Conservation (phyloP, 495 filamentous ascomycete genomes). For the Pyrenopolyporus hunteri region DNA sequence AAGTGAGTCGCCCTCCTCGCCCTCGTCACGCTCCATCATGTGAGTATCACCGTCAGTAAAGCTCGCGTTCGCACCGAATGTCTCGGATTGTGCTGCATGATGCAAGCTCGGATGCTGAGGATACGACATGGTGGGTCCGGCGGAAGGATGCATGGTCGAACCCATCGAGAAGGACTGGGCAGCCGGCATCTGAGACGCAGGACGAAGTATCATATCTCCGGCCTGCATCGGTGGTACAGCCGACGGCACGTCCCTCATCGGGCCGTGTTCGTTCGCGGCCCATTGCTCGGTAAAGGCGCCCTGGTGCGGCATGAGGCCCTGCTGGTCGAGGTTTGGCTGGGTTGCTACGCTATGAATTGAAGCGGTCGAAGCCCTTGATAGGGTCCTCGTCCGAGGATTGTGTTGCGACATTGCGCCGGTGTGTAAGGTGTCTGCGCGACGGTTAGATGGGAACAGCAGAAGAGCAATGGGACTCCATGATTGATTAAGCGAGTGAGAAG, state of each 20-base stretch:
- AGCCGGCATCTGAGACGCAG: slow-evolving; percentile 61
- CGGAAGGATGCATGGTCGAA: slow-evolving; percentile 56
- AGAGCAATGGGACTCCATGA: too few species aligned
- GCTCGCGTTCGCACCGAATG: slow-evolving; percentile 63
- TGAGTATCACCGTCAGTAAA: slow-evolving; percentile 72
- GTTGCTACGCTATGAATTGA: slow-evolving; percentile 74
- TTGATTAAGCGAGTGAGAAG: neutral
- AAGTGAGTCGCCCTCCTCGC: slow-evolving; percentile 68
- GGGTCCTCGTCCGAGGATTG: slow-evolving; percentile 64
- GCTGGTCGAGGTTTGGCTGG: slow-evolving; percentile 68
- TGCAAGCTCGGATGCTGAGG: slow-evolving; percentile 59
- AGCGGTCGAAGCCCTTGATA: slow-evolving; percentile 85
- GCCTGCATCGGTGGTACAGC: slow-evolving; percentile 57
- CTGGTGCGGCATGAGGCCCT: slow-evolving; percentile 53
- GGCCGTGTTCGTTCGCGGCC: slow-evolving; percentile 55
- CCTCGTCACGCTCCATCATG: slow-evolving; percentile 69
- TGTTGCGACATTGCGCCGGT: slow-evolving; percentile 38
- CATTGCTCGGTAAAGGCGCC: slow-evolving; percentile 63
- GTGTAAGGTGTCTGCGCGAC: slow-evolving; percentile 29
- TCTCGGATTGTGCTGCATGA: slow-evolving; percentile 56
- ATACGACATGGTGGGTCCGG: slow-evolving; percentile 56
- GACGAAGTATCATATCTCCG: slow-evolving; percentile 70
- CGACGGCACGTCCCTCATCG: slow-evolving; percentile 48
- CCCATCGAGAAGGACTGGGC: slow-evolving; percentile 59
- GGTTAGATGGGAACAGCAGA: slow-evolving; percentile 21